Base-by-base conservation (phyloP, 495 filamentous ascomycete genomes). In the Trichoderma virens region DNA sequence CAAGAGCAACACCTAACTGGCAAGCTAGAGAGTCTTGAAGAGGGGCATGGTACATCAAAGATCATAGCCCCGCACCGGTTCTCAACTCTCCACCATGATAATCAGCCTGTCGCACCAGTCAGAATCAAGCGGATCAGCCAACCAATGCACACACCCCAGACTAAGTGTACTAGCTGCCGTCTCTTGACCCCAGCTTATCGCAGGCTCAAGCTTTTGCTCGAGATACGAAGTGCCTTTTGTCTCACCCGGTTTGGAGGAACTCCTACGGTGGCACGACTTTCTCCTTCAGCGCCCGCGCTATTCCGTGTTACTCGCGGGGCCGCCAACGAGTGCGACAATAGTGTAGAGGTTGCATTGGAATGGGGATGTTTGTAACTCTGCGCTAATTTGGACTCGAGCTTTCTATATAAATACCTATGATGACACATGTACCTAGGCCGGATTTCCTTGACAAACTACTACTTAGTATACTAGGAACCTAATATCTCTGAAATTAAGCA, bases 61-160 rank as follows among this genome's bases (percentile, higher is more conserved):
- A 56, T 56, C 43, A 28, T n/a, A 28, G 47, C 47, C 47, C 47
- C 47, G 47, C 47, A 56, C 47, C 43, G n/a, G 14, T 47, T 27
- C 7, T 28, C 47, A 28, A 56, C 20, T 11, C 20, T 56, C 47
- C 47, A 56, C 25, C 47, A 28, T 18, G 41, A 45, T 45, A 45
- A 35, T 35, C 34, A 35, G 1, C 34, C 34, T 35, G 43, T 20
- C 7, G 47, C 23, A 56, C 47, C 47, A 56, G 47, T 56, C 47
- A 56, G 25, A 56, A 28, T 27, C 47, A 8, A n/a, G 20, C 47
- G 28, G 47, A 56, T 56, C 47, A 25, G 47, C 47, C 47, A 56
- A 13, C 23, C 9, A 8, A 56, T 30, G 23, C 25, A 56, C 25
- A 30, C 47, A n/a, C 23, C 23, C 47, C 25, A 13, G 23, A 27